Base-by-base conservation (phyloP, 2,329 filamentous ascomycete species). In the Hirsutella rhossiliensis region DNA sequence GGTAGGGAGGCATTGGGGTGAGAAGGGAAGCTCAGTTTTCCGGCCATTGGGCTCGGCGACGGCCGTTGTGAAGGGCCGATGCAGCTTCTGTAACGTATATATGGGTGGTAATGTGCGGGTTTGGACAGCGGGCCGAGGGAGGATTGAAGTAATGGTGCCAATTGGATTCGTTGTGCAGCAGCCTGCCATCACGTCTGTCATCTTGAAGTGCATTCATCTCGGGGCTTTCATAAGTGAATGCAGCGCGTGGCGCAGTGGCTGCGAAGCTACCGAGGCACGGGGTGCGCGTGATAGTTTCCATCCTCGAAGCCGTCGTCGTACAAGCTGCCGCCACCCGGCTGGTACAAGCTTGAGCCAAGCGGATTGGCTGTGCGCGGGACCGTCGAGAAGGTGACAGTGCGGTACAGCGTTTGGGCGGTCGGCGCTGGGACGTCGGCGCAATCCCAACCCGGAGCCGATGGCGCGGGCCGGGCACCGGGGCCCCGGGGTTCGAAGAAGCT, bases 401-500 rank as follows among this genome's bases (percentile, higher is more conserved):
- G 47, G 48, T 52, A 28, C 18, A 40, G n/a, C 36, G 45, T 49
- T 46, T 56, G 43, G 41, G 52, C 42, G 17, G 40, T 39, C 36
- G 52, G 47, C 40, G 53, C 43, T 43, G 53, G 53, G 19, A 38
- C 20, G 19, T 5, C n/a, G 7, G 23, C 23, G 2, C 23, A 37
- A 11, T 17, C 11, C 19, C 44, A 37, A 40, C 7, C 3, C 15
- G 40, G 13, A 11, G 12, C 40, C 3, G 28, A 13, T 19, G 40
- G 54, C 4, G 28, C 19, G 28, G 40, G 54, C 58, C 48, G 58
- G 54, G 49, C 55, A 50, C 52, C 53, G 43, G 59, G 56, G 47
- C 59, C 57, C 58, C 57, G 60, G 38, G 50, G 51, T 41, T 63
- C 60, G 23, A 61, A 56, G 54, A 58, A 63, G 57, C 60, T 63